phyloP scores from a whole-genome alignment of 2,329 filamentous ascomycete genomes.

The Penicillium thymicola region DNA sequence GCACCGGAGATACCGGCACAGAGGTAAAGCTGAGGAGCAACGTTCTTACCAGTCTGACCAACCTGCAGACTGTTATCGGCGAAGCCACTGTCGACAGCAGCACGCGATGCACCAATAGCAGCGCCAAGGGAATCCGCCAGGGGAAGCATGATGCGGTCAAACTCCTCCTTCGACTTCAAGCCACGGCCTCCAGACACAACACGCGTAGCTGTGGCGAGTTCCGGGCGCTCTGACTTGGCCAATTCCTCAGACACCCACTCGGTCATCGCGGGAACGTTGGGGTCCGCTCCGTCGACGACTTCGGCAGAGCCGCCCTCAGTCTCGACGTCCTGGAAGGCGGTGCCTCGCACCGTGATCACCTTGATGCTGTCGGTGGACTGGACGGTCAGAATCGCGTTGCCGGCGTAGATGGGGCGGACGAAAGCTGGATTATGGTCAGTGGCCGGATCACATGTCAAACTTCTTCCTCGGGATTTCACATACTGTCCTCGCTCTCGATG shows the following conservation, averaged over 20 bases:
- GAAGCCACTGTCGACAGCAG: conserved; percentile 94
- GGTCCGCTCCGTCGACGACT: conserved; percentile 78
- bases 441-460: conserved; percentile 19
- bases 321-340: conserved; percentile 77
- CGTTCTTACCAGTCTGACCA: conserved; percentile 97
- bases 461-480: conserved; percentile 24
- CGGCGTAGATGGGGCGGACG: conserved; percentile 93
- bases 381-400: conserved; percentile 94
- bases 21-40: conserved; percentile 91
- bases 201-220: conserved; percentile 80
- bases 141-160: conserved; percentile 87
- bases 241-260: conserved; percentile 96
- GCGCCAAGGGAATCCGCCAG: conserved; percentile 89
- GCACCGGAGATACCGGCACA: conserved; percentile 95
- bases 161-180: conserved; percentile 96
- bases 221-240: conserved; percentile 87
- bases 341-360: conserved; percentile 87
- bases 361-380: conserved; percentile 84
- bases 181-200: conserved; percentile 94
- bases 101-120: conserved; percentile 91
- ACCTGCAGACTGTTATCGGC: conserved; percentile 98
- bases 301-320: conserved; percentile 69
- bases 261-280: conserved; percentile 67
- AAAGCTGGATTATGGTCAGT: conserved; percentile 58
- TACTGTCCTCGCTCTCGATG: conserved; percentile 82